Evolutionary conservation across 2,329 filamentous ascomycete genomes (phyloP).

Genomic region (Aspergillus arachidicola): DNA sequence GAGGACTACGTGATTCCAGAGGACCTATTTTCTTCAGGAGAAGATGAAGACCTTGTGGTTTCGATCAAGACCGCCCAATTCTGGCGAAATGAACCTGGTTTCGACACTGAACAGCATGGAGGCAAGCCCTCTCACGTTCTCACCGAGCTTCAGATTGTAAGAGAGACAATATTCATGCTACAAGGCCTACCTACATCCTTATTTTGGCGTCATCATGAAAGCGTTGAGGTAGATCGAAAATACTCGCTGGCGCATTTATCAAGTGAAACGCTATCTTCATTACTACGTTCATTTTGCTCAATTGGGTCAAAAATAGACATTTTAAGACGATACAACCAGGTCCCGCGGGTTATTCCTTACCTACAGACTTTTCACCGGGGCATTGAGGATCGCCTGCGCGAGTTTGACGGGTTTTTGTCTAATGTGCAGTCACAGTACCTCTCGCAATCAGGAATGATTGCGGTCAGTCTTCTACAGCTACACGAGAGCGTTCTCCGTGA

Average conservation of each 20-base stretch:
- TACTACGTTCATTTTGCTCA: slow-evolving; percentile 47
- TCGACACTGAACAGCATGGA: slow-evolving; percentile 13
- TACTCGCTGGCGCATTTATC: slow-evolving; percentile 41
- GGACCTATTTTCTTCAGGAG: slow-evolving; percentile 33
- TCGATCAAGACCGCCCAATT: slow-evolving; percentile 50
- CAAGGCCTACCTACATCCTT: slow-evolving; percentile 74
- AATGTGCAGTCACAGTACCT: slow-evolving; percentile 64
- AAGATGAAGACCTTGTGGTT: slow-evolving; percentile 39
- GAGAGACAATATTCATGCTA: slow-evolving; percentile 85
- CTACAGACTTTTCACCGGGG: slow-evolving; percentile 73
- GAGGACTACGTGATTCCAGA: slow-evolving; percentile 39
- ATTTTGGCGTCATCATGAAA: slow-evolving; percentile 53
- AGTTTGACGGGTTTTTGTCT: slow-evolving; percentile 63
- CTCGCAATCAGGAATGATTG: slow-evolving; percentile 53
- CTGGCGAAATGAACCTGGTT: slow-evolving; percentile 44
- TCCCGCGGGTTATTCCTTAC: slow-evolving; percentile 56
- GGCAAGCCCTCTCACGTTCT: slow-evolving; percentile 43
- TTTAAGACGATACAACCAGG: slow-evolving; percentile 53
- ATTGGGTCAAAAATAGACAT: slow-evolving; percentile 52
- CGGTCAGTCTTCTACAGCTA: slow-evolving; percentile 69
- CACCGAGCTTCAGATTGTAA: slow-evolving; percentile 71
- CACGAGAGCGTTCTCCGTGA: slow-evolving; percentile 58
- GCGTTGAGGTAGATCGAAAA: slow-evolving; percentile 40
- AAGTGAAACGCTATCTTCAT: slow-evolving; percentile 30
- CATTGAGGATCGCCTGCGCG: slow-evolving; percentile 58